Evolutionary conservation across 805 yeast species (phyloP), one percentile per base, ranked within the genome.

Genomic region (Kregervanrija pseudodelftensis): DNA sequence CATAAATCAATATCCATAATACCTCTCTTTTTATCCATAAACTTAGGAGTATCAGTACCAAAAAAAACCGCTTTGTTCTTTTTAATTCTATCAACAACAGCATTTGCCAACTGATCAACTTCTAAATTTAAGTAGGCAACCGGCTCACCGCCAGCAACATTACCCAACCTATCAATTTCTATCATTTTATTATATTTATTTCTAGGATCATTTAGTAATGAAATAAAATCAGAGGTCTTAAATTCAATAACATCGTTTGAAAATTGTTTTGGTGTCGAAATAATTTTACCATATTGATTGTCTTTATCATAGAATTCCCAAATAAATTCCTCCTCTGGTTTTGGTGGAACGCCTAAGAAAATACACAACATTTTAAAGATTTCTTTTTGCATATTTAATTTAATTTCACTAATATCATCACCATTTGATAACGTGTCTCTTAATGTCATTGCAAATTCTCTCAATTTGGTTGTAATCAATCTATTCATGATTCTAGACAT

Each of bases 21-120:
- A 44, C 96, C 96, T 8, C 78, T 61, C 22, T 61, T 63, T 45
- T 71, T 72, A 61, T 81, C 77, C 74, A 73, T 75, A 65, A 71
- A 87, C 60, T 83, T 81, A 17, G 91, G 93, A n/a, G 90, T 86
- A 62, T 87, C 95, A 13, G 90, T 81, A 11, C 95, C 95, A 58
- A 87, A 88, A 69, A 87, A 88, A 7, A 88, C 86, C 0, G 95
- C 83, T 67, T 83, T 83, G 64, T 85, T 80, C 49, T 69, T 71
- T 65, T 82, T 74, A 58, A 87, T 74, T 65, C 87, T 77, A 55
- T 76, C 73, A 34, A 85, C 77, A 30, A 86, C 85, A 40, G 80
- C 70, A 31, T 70, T 56, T 38, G 87, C 77, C 45, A 87, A 67
- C 8, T 67, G 67, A 13, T 74, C 74, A 47, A 81, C 74, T 36